Evolutionary conservation across 2,329 filamentous ascomycete genomes (phyloP).

Genomic region (Penicillium janthinellum): DNA sequence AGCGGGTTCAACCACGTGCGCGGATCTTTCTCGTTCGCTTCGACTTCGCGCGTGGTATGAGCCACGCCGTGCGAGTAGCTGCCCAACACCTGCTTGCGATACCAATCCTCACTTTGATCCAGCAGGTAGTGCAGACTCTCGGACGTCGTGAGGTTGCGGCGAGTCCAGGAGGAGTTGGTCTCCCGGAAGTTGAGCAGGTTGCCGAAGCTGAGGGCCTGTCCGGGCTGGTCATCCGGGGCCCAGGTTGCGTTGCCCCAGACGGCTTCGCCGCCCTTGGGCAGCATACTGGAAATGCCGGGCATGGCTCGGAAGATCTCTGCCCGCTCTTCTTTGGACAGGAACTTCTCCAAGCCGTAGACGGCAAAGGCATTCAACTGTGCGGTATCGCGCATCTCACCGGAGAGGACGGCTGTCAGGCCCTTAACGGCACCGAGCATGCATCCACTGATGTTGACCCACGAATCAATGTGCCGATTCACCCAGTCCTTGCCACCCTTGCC

Average conservation of each 20-base stretch:
- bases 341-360: slow-evolving; percentile 95
- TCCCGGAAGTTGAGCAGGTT: slow-evolving; percentile 81
- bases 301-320: slow-evolving; percentile 94
- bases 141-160: slow-evolving; percentile 75
- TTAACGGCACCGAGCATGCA: slow-evolving; percentile 97
- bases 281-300: slow-evolving; percentile 95
- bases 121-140: slow-evolving; percentile 78
- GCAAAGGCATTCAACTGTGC: slow-evolving; percentile 95
- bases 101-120: slow-evolving; percentile 82
- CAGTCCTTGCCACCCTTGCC: slow-evolving; percentile 81
- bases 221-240: slow-evolving; percentile 82
- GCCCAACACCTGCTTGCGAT: slow-evolving; percentile 67
- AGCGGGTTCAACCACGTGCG: slow-evolving; percentile 94
- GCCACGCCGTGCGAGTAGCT: slow-evolving; percentile 91
- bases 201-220: slow-evolving; percentile 73
- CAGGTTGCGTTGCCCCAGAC: slow-evolving; percentile 91
- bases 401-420: slow-evolving; percentile 84
- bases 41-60: slow-evolving; percentile 75
- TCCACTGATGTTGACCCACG: slow-evolving; percentile 97
- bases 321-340: slow-evolving; percentile 84
- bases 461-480: slow-evolving; percentile 87
- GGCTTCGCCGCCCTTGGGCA: slow-evolving; percentile 87
- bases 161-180: slow-evolving; percentile 63
- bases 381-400: slow-evolving; percentile 97
- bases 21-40: slow-evolving; percentile 74